Evolutionary conservation across 2,329 filamentous ascomycete genomes (phyloP).

Genomic region (Hypomyces perniciosus): DNA sequence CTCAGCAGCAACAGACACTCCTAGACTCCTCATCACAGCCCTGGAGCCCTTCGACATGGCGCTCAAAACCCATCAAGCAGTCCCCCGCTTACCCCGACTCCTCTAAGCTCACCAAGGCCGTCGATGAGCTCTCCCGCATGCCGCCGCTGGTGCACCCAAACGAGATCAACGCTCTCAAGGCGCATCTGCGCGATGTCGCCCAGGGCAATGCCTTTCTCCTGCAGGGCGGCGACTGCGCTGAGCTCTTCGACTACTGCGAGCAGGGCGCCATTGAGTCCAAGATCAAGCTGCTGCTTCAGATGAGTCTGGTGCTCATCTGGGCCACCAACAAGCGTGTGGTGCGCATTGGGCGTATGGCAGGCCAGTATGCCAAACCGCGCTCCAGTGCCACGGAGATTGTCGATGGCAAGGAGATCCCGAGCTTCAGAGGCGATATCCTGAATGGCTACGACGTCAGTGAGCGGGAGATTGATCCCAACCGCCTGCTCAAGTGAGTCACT

Average conservation of each 20-base stretch:
- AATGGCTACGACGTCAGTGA: slow-evolving; percentile 80
- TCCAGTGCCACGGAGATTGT: slow-evolving; percentile 82
- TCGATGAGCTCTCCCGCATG: slow-evolving; percentile 59
- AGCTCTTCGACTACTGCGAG: slow-evolving; percentile 95
- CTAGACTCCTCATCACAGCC: slow-evolving; percentile 8
- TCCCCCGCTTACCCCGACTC: slow-evolving; percentile 62
- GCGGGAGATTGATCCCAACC: slow-evolving; percentile 71
- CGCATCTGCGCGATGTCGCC: slow-evolving; percentile 77
- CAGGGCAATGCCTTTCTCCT: slow-evolving; percentile 87
- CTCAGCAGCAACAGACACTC: neutral
- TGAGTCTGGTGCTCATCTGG: slow-evolving; percentile 95
- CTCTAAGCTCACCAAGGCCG: slow-evolving; percentile 51
- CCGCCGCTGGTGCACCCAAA: slow-evolving; percentile 74
- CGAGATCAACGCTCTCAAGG: slow-evolving; percentile 75
- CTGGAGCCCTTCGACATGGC: slow-evolving; percentile 66
- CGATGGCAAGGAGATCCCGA: slow-evolving; percentile 74
- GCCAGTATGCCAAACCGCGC: slow-evolving; percentile 93
- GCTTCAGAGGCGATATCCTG: slow-evolving; percentile 91
- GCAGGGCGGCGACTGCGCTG: slow-evolving; percentile 94
- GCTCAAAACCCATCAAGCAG: slow-evolving; percentile 73
- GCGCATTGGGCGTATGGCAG: slow-evolving; percentile 90
- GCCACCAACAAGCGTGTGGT: slow-evolving; percentile 77
- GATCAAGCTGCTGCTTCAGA: slow-evolving; percentile 93
- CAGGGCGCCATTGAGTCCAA: slow-evolving; percentile 88
- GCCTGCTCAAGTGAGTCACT: slow-evolving; percentile 61